Evolutionary conservation across 2,329 filamentous ascomycete species (phyloP).

Genomic region (Nothophaeocryptopus gaeumannii): DNA sequence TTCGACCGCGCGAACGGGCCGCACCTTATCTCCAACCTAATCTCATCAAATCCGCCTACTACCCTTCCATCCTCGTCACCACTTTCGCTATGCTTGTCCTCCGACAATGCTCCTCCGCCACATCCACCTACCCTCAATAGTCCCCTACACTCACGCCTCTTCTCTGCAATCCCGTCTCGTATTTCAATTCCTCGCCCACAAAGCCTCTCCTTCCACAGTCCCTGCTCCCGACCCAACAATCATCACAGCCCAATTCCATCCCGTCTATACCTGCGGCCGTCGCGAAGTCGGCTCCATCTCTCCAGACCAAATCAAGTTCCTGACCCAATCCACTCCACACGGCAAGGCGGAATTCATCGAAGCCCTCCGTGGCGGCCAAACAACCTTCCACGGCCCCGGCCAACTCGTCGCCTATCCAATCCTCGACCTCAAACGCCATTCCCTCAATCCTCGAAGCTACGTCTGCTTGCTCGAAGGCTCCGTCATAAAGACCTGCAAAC

Average conservation of each 20-base stretch:
- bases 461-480: constrained; percentile 74
- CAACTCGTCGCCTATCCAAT: constrained; percentile 92
- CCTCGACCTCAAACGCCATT: constrained; percentile 70
- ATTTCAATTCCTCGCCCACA: constrained; percentile 58
- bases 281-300: constrained; percentile 62
- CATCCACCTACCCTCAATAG: constrained; percentile 55
- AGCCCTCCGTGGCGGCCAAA: constrained; percentile 81
- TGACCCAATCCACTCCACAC: constrained; percentile 33
- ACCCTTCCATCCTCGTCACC: too few species aligned
- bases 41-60: constrained; percentile 1
- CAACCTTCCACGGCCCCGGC: constrained; percentile 92
- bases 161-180: constrained; percentile 58
- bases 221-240: constrained; percentile 59
- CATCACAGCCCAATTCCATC: constrained; percentile 76
- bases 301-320: constrained; percentile 42
- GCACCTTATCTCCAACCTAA: background rate
- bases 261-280: constrained; percentile 86
- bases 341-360: constrained; percentile 61
- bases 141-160: constrained; percentile 55
- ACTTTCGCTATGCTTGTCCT: background rate
- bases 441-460: constrained; percentile 70
- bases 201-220: constrained; percentile 44
- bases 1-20: background rate
- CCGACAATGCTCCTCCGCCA: constrained; percentile 55
- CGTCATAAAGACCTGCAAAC: constrained; percentile 63